phyloP scores from a whole-genome alignment of 768 basidiomycete genomes.

The Lactifluus hygrophoroides region DNA sequence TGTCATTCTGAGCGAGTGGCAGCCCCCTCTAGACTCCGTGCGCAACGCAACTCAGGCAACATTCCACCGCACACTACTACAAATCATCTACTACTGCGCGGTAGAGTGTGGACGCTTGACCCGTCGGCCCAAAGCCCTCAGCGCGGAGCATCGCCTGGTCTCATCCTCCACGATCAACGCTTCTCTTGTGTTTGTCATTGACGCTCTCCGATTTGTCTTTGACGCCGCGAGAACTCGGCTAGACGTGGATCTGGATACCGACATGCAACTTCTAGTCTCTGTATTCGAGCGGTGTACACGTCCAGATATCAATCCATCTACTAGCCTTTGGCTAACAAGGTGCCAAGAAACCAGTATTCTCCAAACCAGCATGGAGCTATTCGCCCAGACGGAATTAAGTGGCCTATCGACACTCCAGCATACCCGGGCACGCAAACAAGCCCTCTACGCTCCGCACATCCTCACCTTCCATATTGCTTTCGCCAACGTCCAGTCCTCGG shows the following conservation, averaged over 20 bases:
- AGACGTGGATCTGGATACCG: slow-evolving; percentile 62
- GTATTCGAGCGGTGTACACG: slow-evolving; percentile 79
- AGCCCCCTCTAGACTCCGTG: slow-evolving; percentile 66
- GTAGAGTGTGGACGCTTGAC: slow-evolving; percentile 50
- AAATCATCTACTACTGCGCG: slow-evolving; percentile 71
- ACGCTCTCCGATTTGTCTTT: slow-evolving; percentile 57
- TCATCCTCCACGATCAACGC: slow-evolving; percentile 55
- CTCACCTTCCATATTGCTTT: slow-evolving; percentile 83
- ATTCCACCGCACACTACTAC: slow-evolving; percentile 75
- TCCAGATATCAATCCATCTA: slow-evolving; percentile 57
- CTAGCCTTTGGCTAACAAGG: slow-evolving; percentile 66
- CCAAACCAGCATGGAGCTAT: slow-evolving; percentile 62
- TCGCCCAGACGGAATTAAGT: slow-evolving; percentile 57
- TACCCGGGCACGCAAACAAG: slow-evolving; percentile 52
- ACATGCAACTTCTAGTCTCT: slow-evolving; percentile 73
- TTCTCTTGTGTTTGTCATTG: slow-evolving; percentile 55
- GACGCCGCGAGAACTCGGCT: slow-evolving; percentile 47
- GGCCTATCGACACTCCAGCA: slow-evolving; percentile 60
- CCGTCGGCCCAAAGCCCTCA: slow-evolving; percentile 40
- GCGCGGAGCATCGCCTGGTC: slow-evolving; percentile 52
- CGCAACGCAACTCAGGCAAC: slow-evolving; percentile 52
- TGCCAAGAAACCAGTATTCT: slow-evolving; percentile 80
- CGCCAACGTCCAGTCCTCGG: slow-evolving; percentile 64
- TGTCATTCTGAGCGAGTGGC: slow-evolving; percentile 65
- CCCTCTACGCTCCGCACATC: slow-evolving; percentile 69